A percentile compares a stretch with the other conserved stretches of the same genome.
Conservation (phyloP, 805 yeast species). For the Monosporozyma servazzii region DNA sequence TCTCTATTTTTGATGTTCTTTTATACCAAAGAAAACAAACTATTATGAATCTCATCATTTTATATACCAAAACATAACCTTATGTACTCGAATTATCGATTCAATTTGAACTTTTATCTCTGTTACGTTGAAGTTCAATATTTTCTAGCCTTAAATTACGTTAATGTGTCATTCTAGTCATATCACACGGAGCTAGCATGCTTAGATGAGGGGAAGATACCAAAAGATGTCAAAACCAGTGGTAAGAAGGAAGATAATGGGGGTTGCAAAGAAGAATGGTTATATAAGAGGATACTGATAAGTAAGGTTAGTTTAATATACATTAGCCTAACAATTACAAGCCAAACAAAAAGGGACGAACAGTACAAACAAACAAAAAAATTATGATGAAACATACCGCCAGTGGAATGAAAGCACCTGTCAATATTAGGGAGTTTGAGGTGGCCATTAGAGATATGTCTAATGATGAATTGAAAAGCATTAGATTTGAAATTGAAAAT, state of each 20-base stretch:
- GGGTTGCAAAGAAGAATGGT: too few species aligned
- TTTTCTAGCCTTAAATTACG: too few species aligned
- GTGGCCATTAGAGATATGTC: constrained; percentile 46
- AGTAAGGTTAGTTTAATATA: too few species aligned
- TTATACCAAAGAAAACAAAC: neutral
- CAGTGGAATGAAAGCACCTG: constrained; percentile 30
- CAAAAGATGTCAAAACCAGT: too few species aligned
- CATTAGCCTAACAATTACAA: neutral
- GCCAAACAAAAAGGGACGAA: neutral
- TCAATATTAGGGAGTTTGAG: constrained; percentile 39
- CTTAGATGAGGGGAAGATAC: too few species aligned
- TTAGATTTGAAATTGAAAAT: constrained; percentile 30
- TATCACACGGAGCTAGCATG: too few species aligned
- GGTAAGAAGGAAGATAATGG: too few species aligned
- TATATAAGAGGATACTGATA: too few species aligned
- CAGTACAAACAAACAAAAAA: neutral
- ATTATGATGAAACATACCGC: constrained; percentile 20
- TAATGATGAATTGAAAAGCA: constrained; percentile 33
- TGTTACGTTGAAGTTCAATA: too few species aligned
- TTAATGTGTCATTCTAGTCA: too few species aligned
- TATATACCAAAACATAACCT: neutral
- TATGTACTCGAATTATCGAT: neutral
- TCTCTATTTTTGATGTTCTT: neutral
- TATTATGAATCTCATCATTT: neutral
- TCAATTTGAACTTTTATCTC: neutral